phyloP scores from a whole-genome alignment of 169 alveolate species.

The Plasmodium inui region DNA sequence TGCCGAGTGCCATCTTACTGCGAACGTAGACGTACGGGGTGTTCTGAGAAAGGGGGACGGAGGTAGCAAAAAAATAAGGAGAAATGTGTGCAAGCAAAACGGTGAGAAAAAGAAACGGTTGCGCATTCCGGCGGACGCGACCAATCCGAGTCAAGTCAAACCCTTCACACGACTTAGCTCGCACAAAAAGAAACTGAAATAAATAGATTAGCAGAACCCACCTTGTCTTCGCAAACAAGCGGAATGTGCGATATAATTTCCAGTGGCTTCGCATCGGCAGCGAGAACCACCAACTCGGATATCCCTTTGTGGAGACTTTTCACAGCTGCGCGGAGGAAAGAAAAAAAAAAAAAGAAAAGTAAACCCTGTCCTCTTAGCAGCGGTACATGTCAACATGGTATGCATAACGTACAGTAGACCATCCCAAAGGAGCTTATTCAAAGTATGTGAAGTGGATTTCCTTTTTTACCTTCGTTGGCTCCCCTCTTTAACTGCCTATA shows the following conservation, averaged over 20 bases:
- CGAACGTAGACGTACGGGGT: conserved; percentile 98
- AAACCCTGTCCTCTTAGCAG: conserved; percentile 48
- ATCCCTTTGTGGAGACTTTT: conserved; percentile 98
- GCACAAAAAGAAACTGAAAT: not conserved
- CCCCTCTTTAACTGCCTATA: conserved; percentile 96
- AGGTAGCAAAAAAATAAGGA: not conserved
- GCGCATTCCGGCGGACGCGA: not conserved
- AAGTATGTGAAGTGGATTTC: not conserved
- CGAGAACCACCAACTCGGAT: conserved; percentile 97
- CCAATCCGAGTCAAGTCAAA: not conserved
- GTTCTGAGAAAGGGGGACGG: conserved; percentile 83
- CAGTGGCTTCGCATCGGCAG: conserved; percentile 99
- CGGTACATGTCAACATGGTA: not conserved
- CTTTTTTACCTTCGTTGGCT: conserved; percentile 91
- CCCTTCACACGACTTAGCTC: not conserved
- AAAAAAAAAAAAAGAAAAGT: conserved; percentile 8
- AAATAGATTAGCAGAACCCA: conserved; percentile 12
- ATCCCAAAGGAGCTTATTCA: not conserved
- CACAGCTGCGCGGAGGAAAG: conserved; percentile 91
- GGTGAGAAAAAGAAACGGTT: not conserved
- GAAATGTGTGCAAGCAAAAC: not conserved
- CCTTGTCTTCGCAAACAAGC: conserved; percentile 98
- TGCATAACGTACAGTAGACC: not conserved
- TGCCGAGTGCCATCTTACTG: conserved; percentile 97
- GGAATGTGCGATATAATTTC: conserved; percentile 99